Evolutionary conservation across 1,284 basidiomycete species (phyloP), one percentile per base, ranked within the genome.

Genomic region (Trichosporon coremiiforme): DNA sequence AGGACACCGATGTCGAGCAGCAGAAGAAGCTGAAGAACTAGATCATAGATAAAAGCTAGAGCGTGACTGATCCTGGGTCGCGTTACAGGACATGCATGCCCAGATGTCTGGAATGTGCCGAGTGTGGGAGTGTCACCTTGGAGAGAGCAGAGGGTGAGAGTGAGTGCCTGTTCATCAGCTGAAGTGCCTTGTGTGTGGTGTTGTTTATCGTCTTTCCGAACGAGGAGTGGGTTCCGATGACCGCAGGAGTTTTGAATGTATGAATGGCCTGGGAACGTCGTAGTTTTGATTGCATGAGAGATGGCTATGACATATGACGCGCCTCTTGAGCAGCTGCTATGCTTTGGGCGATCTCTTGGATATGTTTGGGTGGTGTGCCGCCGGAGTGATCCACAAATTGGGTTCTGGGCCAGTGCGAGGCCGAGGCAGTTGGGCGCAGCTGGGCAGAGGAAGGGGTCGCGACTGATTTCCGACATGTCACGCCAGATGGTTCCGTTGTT

Each of bases 391-490:
- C 50, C 50, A 22, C 50, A 53, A 53, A 53, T 22, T 53, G 50
- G 50, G 50, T 10, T 53, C 50, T 25, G 9, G 50, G 4, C 57
- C 31, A 22, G 25, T 25, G 57, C 57, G 31, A 13, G n/a, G 31
- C 25, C 25, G 25, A 25, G 25, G 25, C 25, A 25, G 25, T 25
- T 25, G 25, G 25, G 25, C 25, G 25, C 57, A 60, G 31, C 29
- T 17, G 60, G 36, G 63, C 15, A 7, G 29, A n/a, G 29, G 57
- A 25, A 25, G 25, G 15, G 57, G 15, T 10, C 57, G 57, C 57
- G 57, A 62, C 57, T 62, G 57, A 62, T 62, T 62, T 62, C 57
- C 31, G 57, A 31, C 55, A 60, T 57, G 55, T 17, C 55, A 17
- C 55, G 35, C 57, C 9, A 33, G 29, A 62, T n/a, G 57, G 57